Evolutionary conservation across 257 asterid species (phyloP), one percentile per base, ranked within the genome.

Genomic region (Solanum piurae): DNA sequence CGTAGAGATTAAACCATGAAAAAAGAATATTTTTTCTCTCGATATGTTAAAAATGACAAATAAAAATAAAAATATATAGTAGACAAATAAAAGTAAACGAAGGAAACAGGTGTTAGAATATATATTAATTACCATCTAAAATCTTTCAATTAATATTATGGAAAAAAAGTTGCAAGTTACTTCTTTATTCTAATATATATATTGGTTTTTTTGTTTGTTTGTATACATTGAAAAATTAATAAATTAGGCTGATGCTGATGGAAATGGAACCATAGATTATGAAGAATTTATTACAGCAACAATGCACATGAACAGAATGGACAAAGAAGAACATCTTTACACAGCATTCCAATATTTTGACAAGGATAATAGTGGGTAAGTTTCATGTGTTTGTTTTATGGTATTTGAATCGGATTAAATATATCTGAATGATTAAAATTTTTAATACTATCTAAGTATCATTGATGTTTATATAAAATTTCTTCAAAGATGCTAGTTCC

Each of bases 281-380:
- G 99, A 95, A 88, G 99, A 97, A 85, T 97, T 95, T 93, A 97
- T 97, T 25, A 95, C 99, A 84, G 98, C 99, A 69, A 97, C 98
- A 86, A 95, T 95, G 99, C 99, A 97, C 85, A 76, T 97, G 95
- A 97, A 97, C 91, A 93, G 94, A 90, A 95, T 97, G 99, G 99
- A 95, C 93, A 93, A 95, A 88, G 99, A 97, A 91, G 99, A 97
- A 87, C 99, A 97, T 92, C 98, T 97, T 7, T 97, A 94, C 93
- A 97, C 98, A 27, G 99, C 99, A 77, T 97, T 97, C 93, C 99
- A 97, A 88, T 95, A 97, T 86, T 97, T 97, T 58, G 99, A 97
- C 88, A 97, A 97, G 89, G 99, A 97, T 88, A 93, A 94, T 21
- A 97, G 99, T 94, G 98, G 99, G 98, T 97, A 93, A 88, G 60